Base-by-base conservation (phyloP, 768 basidiomycete genomes). In the Kwoniella botswanensis region DNA sequence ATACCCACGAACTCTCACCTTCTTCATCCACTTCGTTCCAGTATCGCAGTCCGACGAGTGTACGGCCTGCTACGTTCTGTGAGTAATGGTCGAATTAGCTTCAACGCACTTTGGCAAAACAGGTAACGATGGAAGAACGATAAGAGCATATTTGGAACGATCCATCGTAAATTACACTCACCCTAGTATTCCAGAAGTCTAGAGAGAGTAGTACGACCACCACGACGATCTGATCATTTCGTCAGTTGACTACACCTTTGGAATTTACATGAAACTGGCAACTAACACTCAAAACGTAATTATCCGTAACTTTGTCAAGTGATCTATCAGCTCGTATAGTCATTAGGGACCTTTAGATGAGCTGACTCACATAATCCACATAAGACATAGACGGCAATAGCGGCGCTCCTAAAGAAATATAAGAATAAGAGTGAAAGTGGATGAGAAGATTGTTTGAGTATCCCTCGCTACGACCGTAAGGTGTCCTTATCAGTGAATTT, bases 11-110 rank as follows among this genome's bases (percentile, higher is more conserved):
- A 83, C 87, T 89, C 83, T 96, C 93, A 2, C 97, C 97, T 74
- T 98, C 94, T 65, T 98, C 94, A 78, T 98, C 94, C 15, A 98
- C 94, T 84, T 98, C 95, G 82, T 98, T 99, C 96, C 96, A 98
- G 80, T 95, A 99, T 65, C 97, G 87, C 71, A 99, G 86, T 22
- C 97, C 97, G 12, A 98, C 97, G 17, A 99, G 86, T 24, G 91
- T 94, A 74, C 97, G 86, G 2, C 97, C 97, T 0, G 94, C 89
- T 15, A 99, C 94, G 78, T 99, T 99, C 91, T 94, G 76, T 18
- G 53, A n/a, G 35, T 35, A 6, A 35, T 35, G 7, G 1, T 35
- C 1, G 35, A 35, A 35, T 35, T 35, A 35, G 35, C 35, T 22
- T 26, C 3, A 44, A 22, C 15, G 59, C 35, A 17, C 4, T 5